Evolutionary conservation across 2,329 filamentous ascomycete species (phyloP).

Genomic region (Cladophialophora bantiana): DNA sequence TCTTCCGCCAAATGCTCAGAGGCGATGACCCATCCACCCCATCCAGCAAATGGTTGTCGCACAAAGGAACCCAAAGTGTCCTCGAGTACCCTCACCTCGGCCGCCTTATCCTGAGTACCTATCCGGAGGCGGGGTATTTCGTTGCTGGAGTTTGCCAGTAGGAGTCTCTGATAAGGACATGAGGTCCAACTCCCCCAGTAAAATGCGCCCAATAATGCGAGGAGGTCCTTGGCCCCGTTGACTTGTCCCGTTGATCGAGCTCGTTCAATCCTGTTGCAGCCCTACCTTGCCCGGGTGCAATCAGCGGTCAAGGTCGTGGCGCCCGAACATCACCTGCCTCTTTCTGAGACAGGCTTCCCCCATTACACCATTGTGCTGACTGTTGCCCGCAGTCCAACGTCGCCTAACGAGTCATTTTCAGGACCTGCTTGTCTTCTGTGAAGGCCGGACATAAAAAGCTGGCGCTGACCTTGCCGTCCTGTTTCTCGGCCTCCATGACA

Average conservation of each 20-base stretch:
- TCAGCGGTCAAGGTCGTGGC: constrained; percentile 25
- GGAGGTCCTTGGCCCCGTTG: constrained; percentile 3
- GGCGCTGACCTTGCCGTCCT: not conserved
- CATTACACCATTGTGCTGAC: constrained; percentile 18
- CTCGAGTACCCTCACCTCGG: constrained; percentile 10
- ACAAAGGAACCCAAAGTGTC: not conserved
- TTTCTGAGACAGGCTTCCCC: not conserved
- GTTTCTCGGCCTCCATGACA: constrained; percentile 10
- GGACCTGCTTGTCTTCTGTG: not conserved
- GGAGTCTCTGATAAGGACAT: constrained; percentile 28
- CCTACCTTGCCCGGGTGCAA: constrained; percentile 12
- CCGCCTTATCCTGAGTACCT: not conserved
- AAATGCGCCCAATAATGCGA: constrained; percentile 5
- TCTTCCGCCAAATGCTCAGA: constrained; percentile 8
- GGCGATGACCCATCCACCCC: constrained; percentile 16
- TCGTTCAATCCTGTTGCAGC: constrained; percentile 16
- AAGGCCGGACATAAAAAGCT: not conserved
- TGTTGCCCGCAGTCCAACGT: constrained; percentile 20
- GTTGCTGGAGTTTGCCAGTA: constrained; percentile 16
- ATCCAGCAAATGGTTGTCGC: constrained; percentile 13
- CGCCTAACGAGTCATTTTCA: constrained; percentile 23
- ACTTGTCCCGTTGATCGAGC: constrained; percentile 12
- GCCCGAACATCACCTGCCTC: constrained; percentile 9
- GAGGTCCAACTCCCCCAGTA: constrained; percentile 16
- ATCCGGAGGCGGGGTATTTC: constrained; percentile 22